Conservation (phyloP, 352 stramenopile species). For the Globisporangium canariense region DNA sequence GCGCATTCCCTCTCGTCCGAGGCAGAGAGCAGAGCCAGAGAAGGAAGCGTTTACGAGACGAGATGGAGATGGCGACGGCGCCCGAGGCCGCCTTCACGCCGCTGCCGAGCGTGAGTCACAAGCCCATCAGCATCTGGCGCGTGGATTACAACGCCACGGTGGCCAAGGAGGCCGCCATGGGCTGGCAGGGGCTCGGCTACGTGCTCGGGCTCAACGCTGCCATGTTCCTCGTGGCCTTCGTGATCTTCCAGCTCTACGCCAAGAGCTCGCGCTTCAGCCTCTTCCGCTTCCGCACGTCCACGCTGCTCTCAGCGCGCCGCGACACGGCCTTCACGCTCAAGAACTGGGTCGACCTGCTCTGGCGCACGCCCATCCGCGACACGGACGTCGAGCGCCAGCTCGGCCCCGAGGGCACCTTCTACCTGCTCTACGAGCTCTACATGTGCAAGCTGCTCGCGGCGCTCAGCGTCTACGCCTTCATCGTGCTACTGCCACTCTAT, state of each 20-base stretch:
- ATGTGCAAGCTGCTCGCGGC: slow-evolving; percentile 53
- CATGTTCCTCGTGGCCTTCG: slow-evolving; percentile 63
- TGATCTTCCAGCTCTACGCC: slow-evolving; percentile 63
- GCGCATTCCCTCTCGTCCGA: neutral
- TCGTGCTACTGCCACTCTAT: slow-evolving; percentile 74
- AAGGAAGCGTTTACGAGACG: neutral
- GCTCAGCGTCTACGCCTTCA: slow-evolving; percentile 61
- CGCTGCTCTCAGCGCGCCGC: slow-evolving; percentile 30
- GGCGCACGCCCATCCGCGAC: slow-evolving; percentile 64
- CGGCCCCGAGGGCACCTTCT: slow-evolving; percentile 79
- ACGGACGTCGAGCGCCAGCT: slow-evolving; percentile 61
- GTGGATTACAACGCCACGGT: slow-evolving; percentile 82
- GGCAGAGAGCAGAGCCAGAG: slow-evolving; percentile 4
- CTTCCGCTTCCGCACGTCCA: slow-evolving; percentile 60
- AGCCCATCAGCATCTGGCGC: slow-evolving; percentile 62
- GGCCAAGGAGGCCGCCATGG: slow-evolving; percentile 65
- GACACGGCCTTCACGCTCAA: slow-evolving; percentile 46
- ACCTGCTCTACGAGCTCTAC: slow-evolving; percentile 83
- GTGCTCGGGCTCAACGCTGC: slow-evolving; percentile 65
- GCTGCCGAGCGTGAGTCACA: slow-evolving; percentile 13
- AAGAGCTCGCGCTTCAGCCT: slow-evolving; percentile 70
- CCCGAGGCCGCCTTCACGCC: slow-evolving; percentile 5
- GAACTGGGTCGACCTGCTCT: slow-evolving; percentile 67
- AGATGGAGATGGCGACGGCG: slow-evolving; percentile 7
- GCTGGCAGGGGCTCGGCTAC: slow-evolving; percentile 79